Base-by-base conservation (phyloP, 2,329 filamentous ascomycete genomes). In the Exophiala viscosa region DNA sequence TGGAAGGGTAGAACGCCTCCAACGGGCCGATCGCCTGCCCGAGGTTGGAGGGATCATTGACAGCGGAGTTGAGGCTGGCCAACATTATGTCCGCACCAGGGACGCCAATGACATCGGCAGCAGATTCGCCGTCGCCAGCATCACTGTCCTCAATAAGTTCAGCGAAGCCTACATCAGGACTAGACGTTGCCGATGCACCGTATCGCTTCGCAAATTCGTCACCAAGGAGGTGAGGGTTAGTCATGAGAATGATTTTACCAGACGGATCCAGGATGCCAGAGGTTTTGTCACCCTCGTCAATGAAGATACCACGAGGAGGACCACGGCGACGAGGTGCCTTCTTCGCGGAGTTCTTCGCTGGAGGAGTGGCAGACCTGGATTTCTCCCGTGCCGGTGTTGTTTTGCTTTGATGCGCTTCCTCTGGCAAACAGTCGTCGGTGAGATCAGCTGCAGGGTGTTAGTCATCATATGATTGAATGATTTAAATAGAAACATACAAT, bases 41-140 rank as follows among this genome's bases (percentile, higher is more conserved):
- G 33, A 50, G 56, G 18, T 54, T 56, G 33, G 50, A 45, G 59
- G 71, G 73, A 34, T 76, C 71, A 18, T 72, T 68, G 49, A 72
- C 68, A 39, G 76, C 72, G 48, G 74, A 76, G 17, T 73, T 71
- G 71, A 90, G 84, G 61, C 84, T 85, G 44, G 85, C 85, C 72
- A 91, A 83, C 87, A 91, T 90, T 59, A 91, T 78, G 54, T 89
- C 87, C 50, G 84, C 83, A 14, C 83, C 81, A 54, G 86, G 52
- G 31, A 23, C 39, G 11, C 35, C 45, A 31, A 50, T 34, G 20
- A 55, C 48, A 34, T 42, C 55, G 38, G 14, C 48, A 42, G 10
- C 45, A 48, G 46, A 44, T 28, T 58, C 54, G 17, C 38, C 47
- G 14, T 61, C 56, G 43, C 74, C 73, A 7, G 69, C 70, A 40